Evolutionary conservation across 108 stramenopile genomes (phyloP), one percentile per base, ranked within the genome.

Genomic region (Skeletonema marinoi): DNA sequence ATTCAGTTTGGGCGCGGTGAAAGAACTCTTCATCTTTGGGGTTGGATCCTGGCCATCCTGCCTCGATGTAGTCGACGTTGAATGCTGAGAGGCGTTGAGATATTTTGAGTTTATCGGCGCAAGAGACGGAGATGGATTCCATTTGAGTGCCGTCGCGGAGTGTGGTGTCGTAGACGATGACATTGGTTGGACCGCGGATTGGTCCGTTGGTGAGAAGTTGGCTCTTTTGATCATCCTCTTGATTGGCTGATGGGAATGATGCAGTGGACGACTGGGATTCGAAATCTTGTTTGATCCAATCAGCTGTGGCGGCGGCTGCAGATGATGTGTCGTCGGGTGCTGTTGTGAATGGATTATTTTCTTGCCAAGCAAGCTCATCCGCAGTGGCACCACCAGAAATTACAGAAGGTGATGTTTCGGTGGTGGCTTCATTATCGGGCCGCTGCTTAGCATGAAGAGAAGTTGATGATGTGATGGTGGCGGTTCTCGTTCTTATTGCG

Each of bases 11-110:
- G 6, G 93, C 90, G 32, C 96, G 89, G 30, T 42, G 38, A 74
- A 98, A 98, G 85, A 96, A 96, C 73, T 95, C 91, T 36, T 91
- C 91, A 77, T 98, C 97, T 76, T 98, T 98, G 31, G 95, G 95
- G 64, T 98, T 98, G 42, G 87, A 87, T 48, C 96, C 96, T 1
- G 97, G 97, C 95, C 95, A 98, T 14, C 97, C 97, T 5, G 95
- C 95, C 81, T 98, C 96, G 65, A 98, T 93, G 80, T 82, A 96
- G 70, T 96, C 96, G 21, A 96, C 85, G 48, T 88, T 87, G 62
- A 96, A 95, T 16, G 59, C 36, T 1, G 88, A 82, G n/a, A 98
- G 85, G 33, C 89, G 81, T 29, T 60, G 50, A 35, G 90, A 71
- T 71, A 98, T 97, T 78, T 94, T 94, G 39, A 97, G 72, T 82